Base-by-base conservation (phyloP, 805 yeast species). In the Suhomyces sp. region DNA sequence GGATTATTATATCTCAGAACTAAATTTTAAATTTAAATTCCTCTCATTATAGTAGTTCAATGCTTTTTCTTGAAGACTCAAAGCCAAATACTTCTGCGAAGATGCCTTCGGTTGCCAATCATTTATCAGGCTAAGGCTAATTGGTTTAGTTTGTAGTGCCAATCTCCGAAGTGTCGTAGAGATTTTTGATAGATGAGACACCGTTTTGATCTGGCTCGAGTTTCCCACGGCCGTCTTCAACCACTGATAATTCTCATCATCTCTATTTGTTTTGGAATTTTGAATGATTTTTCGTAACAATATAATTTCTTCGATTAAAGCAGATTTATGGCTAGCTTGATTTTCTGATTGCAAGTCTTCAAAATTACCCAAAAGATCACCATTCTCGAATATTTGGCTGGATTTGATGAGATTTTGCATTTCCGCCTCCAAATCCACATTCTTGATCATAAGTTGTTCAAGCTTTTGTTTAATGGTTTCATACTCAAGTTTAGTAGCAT, bases 241-340 rank as follows among this genome's bases (percentile, higher is more conserved):
- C 64, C 65, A 60, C 14, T 21, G 14, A 10, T 39, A 36, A n/a
- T n/a, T n/a, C n/a, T n/a, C n/a, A 18, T 51, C 52, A 8, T 33
- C 17, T 7, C n/a, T 13, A n/a, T 13, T 8, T 8, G n/a, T 11
- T 8, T 25, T n/a, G 5, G 14, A 19, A n/a, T 15, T 14, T 17
- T 33, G 22, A 1, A 33, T 25, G 31, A 68, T 53, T 15, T 60
- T 59, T 34, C 72, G 60, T 26, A 78, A 53, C 13, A 66, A 51
- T 2, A 57, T 49, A 8, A 77, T 64, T 47, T 77, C 79, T 21
- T 72, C 70, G 0, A 72, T 44, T 11, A 76, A 46, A 1, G 65
- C 63, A 25, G 63, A 43, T 24, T 60, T 63, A 3, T 54, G 61
- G 3, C 56, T 50, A 25, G 48, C 50, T 18, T 60, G 51, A 30